A percentile compares a stretch with the other conserved stretches of the same genome.
These are phyloP conservation scores for Pythium periplocum DNA, from an alignment of 352 stramenopile species.

Conservation along the genomic window DNA sequence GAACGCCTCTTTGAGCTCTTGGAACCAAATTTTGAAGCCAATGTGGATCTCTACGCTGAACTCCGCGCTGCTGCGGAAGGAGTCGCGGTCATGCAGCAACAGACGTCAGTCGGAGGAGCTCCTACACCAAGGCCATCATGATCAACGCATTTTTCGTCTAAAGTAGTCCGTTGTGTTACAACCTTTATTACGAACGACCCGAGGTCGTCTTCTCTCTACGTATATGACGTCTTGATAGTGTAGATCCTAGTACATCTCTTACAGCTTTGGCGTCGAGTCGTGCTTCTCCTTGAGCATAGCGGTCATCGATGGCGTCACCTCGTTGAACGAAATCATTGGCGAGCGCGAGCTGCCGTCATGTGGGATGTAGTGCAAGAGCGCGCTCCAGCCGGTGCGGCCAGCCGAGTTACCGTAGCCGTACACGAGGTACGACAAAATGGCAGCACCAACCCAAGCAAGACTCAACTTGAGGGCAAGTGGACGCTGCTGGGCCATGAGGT, in stretches of 20 bases:
- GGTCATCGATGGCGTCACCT: conserved; percentile 25
- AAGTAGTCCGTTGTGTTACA: no score
- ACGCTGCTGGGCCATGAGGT: conserved; percentile 58
- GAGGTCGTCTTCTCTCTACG: no score
- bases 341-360: conserved; percentile 24
- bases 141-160: no score
- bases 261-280: no score
- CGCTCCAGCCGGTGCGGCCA: conserved; percentile 54
- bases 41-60: conserved; percentile 65
- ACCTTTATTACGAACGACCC: no score
- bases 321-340: conserved; percentile 57
- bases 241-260: no score
- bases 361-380: conserved; percentile 43
- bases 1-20: conserved; percentile 59
- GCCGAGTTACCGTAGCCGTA: conserved; percentile 72
- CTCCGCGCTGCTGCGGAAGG: conserved; percentile 29
- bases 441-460: conserved; percentile 46
- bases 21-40: conserved; percentile 39
- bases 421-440: conserved; percentile 66
- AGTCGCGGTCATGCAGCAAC: conserved; percentile 19
- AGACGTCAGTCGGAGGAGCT: no score
- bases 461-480: conserved; percentile 44
- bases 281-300: conserved; percentile 30
- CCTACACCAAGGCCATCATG: no score
- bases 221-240: no score